Conservation (phyloP, 371 early-diverging fungal genomes). For the Mucor sp. region DNA sequence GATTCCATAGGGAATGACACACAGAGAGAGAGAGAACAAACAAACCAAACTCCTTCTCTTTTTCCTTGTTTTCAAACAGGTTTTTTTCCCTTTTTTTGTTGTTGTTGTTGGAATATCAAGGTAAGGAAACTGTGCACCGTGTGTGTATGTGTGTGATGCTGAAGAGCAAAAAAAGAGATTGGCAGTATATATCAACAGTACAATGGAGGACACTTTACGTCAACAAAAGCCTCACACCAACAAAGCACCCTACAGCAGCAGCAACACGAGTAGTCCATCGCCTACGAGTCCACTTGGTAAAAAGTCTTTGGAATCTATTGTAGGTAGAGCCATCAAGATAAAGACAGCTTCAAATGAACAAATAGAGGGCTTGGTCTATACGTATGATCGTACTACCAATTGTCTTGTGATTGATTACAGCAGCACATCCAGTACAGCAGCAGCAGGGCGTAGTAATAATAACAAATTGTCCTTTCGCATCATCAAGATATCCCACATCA, state of each 20-base stretch:
- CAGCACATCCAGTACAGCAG: slow-evolving; percentile 8
- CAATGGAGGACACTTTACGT: slow-evolving; percentile 12
- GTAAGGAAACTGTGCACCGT: background rate
- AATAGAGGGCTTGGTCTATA: slow-evolving; percentile 63
- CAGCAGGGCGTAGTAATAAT: slow-evolving; percentile 5
- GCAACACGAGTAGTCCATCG: background rate
- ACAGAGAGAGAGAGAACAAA: background rate
- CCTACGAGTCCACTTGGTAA: background rate
- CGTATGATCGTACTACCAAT: slow-evolving; percentile 63
- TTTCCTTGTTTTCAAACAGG: background rate
- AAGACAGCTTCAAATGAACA: slow-evolving; percentile 59
- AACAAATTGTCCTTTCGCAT: slow-evolving; percentile 53
- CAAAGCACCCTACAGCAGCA: background rate
- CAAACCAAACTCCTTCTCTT: background rate
- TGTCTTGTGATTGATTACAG: slow-evolving; percentile 64
- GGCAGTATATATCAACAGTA: background rate
- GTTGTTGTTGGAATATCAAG: too few species aligned
- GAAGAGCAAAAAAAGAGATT: background rate
- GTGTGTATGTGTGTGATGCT: background rate
- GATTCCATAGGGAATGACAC: background rate
- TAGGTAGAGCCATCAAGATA: slow-evolving; percentile 58
- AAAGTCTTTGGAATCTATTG: slow-evolving; percentile 24
- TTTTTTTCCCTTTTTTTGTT: background rate
- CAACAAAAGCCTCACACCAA: background rate
- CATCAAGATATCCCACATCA: slow-evolving; percentile 62